Conservation (phyloP, 805 yeast species). For the Candida golubevii region DNA sequence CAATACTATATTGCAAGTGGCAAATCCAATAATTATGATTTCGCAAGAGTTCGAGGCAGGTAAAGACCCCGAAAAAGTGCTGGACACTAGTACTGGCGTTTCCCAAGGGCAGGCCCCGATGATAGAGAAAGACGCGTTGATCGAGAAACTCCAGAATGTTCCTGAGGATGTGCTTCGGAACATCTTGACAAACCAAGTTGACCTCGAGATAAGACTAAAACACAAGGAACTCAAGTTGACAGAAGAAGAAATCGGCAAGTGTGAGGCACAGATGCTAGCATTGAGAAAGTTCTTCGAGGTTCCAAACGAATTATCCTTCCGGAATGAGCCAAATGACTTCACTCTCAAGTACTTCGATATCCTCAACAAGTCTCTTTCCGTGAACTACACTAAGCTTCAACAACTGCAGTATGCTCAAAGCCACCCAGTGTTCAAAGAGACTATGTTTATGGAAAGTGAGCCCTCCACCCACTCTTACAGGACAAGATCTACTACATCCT, state of each 20-base stretch:
- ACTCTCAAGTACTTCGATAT: conserved; percentile 39
- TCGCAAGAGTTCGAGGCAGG: too few relatives aligned
- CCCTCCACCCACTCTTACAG: conserved; percentile 32
- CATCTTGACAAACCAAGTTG: conserved; percentile 44
- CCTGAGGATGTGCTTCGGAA: conserved; percentile 18
- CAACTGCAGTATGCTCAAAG: conserved; percentile 13
- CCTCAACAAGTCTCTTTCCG: conserved; percentile 30
- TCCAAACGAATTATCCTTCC: conserved; percentile 35
- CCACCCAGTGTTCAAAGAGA: conserved; percentile 13
- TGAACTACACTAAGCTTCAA: conserved; percentile 28
- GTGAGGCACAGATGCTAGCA: conserved; percentile 54
- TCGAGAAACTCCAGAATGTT: conserved; percentile 16
- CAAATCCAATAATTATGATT: too few relatives aligned
- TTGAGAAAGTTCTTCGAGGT: conserved; percentile 44
- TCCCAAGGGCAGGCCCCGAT: conserved; percentile 4
- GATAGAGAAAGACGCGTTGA: conserved; percentile 13
- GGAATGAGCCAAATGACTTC: conserved; percentile 42
- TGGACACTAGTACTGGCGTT: neutral
- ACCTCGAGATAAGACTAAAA: conserved; percentile 55
- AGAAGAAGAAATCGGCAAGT: conserved; percentile 51
- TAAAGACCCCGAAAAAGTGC: too few relatives aligned
- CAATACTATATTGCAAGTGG: too few relatives aligned
- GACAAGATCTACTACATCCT: conserved; percentile 48
- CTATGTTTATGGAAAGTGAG: conserved; percentile 9
- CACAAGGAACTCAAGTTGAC: conserved; percentile 51